A percentile compares a stretch with the other conserved stretches of the same genome.
Conservation (phyloP, 495 filamentous ascomycete species). For the Penicillium longicatenatum region DNA sequence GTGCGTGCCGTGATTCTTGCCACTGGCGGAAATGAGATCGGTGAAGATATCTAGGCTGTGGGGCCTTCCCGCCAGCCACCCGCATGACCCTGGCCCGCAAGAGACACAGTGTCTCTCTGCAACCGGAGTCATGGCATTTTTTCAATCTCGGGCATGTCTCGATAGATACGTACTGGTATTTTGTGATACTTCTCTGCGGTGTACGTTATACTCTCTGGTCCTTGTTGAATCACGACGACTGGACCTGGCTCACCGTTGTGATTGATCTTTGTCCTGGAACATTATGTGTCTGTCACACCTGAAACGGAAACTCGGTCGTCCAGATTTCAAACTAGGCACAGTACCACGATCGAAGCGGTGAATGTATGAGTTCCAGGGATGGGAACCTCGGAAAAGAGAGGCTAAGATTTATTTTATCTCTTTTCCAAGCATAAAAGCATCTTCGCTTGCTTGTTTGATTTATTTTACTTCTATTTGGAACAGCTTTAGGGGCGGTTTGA, state of each 20-base stretch:
- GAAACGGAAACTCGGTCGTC: constrained; percentile 11
- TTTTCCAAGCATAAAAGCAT: constrained; percentile 3
- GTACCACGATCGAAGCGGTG: constrained; percentile 6
- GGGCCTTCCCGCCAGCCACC: constrained; percentile 4
- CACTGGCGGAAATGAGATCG: constrained; percentile 1
- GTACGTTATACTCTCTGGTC: not conserved
- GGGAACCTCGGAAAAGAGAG: not conserved
- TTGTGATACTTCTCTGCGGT: not conserved
- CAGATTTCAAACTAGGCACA: constrained; percentile 2
- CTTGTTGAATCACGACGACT: not conserved
- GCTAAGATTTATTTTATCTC: not conserved
- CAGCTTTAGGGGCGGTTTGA: not conserved
- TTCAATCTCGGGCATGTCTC: not conserved
- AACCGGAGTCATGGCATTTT: not conserved
- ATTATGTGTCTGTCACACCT: constrained; percentile 11
- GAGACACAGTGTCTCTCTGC: not conserved
- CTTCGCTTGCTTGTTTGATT: not conserved
- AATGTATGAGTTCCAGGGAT: constrained; percentile 3
- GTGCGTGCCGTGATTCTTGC: not conserved
- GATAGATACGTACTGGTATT: not conserved
- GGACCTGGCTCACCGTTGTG: not conserved
- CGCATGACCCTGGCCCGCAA: not conserved
- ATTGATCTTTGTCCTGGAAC: not conserved
- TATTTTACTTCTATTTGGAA: constrained; percentile 1
- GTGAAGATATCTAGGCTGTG: constrained; percentile 4